These are phyloP conservation scores for Sphagnum contortum DNA, from an alignment of 225 moss, liverwort and hornwort genomes.

Conservation along the genomic window DNA sequence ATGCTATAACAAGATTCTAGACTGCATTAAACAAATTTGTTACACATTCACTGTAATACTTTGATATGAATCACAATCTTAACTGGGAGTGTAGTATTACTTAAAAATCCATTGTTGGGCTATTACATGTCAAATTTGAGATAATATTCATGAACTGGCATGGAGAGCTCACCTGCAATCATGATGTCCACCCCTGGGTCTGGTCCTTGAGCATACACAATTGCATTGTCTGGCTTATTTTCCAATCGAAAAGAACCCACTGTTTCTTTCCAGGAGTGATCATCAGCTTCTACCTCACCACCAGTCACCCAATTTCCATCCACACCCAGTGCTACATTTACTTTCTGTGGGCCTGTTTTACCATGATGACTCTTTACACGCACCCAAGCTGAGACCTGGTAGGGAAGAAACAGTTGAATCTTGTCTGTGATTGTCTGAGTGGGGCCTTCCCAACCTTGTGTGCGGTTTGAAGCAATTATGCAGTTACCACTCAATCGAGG, in stretches of 20 bases:
- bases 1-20: too few species aligned
- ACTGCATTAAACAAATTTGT: too few species aligned
- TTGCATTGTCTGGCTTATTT: slow-evolving; percentile 41
- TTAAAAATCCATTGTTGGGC: too few species aligned
- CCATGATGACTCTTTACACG: slow-evolving; percentile 26
- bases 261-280: slow-evolving; percentile 58
- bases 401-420: slow-evolving; percentile 57
- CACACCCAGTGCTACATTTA: slow-evolving; percentile 60
- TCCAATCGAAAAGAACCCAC: slow-evolving; percentile 77
- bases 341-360: slow-evolving; percentile 40
- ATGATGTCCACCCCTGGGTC: slow-evolving; percentile 77
- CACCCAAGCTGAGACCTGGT: slow-evolving; percentile 92
- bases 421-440: slow-evolving; percentile 64
- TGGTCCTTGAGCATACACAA: slow-evolving; percentile 82
- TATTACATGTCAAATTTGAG: too few species aligned
- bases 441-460: slow-evolving; percentile 86
- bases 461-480: slow-evolving; percentile 51
- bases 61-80: too few species aligned
- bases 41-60: too few species aligned
- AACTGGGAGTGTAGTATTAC: too few species aligned
- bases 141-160: too few species aligned
- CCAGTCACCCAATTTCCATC: slow-evolving; percentile 77
- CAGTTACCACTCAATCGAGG: slow-evolving; percentile 53
- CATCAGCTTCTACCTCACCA: slow-evolving; percentile 60
- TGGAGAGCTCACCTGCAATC: slow-evolving; percentile 45